Percentiles rank a stretch among this genome's conserved stretches.
These are phyloP conservation scores for Rhizopogon vinicolor DNA, from an alignment of 768 basidiomycete genomes.

Conservation along the genomic window DNA sequence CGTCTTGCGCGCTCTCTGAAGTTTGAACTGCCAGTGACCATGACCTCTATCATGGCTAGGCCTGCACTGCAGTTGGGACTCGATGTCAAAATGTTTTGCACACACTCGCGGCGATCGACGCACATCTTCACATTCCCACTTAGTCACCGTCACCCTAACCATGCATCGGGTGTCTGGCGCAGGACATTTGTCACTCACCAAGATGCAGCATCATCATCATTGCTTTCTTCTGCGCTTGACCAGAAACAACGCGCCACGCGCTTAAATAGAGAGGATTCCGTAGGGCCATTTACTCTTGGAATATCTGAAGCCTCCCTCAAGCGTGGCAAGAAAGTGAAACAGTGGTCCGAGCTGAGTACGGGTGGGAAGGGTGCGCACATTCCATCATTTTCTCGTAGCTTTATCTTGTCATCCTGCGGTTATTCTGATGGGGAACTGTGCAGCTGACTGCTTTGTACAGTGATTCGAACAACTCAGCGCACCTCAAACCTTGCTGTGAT, in stretches of 20 bases:
- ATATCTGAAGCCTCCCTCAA: slow-evolving; percentile 52
- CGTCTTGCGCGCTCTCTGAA: not conserved
- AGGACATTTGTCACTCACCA: slow-evolving; percentile 46
- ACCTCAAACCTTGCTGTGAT: slow-evolving; percentile 51
- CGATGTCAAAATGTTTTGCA: not conserved
- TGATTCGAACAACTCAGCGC: slow-evolving; percentile 49
- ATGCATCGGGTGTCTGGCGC: not conserved
- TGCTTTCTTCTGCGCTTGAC: slow-evolving; percentile 63
- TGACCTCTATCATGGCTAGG: slow-evolving; percentile 1
- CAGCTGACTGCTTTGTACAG: slow-evolving; percentile 17
- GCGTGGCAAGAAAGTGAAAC: slow-evolving; percentile 53
- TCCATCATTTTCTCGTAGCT: not conserved
- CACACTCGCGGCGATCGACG: not conserved
- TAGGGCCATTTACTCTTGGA: slow-evolving; percentile 78
- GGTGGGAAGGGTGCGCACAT: slow-evolving; percentile 64
- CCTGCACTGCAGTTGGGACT: not conserved
- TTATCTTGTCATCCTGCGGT: slow-evolving; percentile 4
- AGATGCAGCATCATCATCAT: slow-evolving; percentile 39
- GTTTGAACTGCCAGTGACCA: not conserved
- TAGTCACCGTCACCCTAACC: not conserved
- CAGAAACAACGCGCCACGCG: slow-evolving; percentile 40
- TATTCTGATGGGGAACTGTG: slow-evolving; percentile 9
- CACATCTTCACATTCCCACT: not conserved
- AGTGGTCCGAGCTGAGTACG: slow-evolving; percentile 76
- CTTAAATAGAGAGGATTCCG: slow-evolving; percentile 47